phyloP scores from a whole-genome alignment of 192 early-diverging fungal genomes.

The Linnemannia exigua region DNA sequence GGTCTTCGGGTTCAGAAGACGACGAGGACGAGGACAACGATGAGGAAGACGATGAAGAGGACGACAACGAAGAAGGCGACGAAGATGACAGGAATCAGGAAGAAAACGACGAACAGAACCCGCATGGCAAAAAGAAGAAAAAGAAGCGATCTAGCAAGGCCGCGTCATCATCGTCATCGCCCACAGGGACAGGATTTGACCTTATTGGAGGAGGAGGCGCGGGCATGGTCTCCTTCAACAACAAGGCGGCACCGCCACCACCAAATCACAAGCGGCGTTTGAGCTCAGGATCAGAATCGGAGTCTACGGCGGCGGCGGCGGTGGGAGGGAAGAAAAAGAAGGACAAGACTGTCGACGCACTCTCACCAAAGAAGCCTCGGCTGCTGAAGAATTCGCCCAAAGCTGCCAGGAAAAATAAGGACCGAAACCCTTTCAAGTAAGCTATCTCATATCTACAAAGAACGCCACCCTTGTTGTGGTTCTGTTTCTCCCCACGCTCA shows the following conservation, averaged over 20 bases:
- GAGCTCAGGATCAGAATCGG: conserved; percentile 46
- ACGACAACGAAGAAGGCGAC: conserved; percentile 22
- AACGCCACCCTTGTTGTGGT: not conserved
- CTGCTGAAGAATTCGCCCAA: conserved; percentile 38
- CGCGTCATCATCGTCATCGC: not conserved
- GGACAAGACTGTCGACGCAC: conserved; percentile 27
- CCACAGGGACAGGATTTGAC: not conserved
- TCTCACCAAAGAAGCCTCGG: conserved; percentile 40
- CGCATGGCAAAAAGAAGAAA: conserved; percentile 27
- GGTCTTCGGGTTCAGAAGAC: conserved; percentile 32
- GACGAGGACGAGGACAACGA: conserved; percentile 29
- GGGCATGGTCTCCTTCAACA: not conserved
- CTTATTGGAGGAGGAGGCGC: not conserved
- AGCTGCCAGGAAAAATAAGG: conserved; percentile 36
- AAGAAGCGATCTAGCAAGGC: conserved; percentile 18
- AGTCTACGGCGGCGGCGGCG: not conserved
- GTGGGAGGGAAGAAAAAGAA: conserved; percentile 17
- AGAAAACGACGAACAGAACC: conserved; percentile 16
- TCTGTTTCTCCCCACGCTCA: not conserved
- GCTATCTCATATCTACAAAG: not conserved
- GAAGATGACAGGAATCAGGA: conserved; percentile 32
- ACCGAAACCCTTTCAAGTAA: conserved; percentile 60
- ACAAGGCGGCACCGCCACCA: not conserved
- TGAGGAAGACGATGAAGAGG: conserved; percentile 30
- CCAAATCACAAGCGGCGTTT: conserved; percentile 38